These are phyloP conservation scores for Echium plantagineum DNA, from an alignment of 257 asterid species.

Conservation along the genomic window DNA sequence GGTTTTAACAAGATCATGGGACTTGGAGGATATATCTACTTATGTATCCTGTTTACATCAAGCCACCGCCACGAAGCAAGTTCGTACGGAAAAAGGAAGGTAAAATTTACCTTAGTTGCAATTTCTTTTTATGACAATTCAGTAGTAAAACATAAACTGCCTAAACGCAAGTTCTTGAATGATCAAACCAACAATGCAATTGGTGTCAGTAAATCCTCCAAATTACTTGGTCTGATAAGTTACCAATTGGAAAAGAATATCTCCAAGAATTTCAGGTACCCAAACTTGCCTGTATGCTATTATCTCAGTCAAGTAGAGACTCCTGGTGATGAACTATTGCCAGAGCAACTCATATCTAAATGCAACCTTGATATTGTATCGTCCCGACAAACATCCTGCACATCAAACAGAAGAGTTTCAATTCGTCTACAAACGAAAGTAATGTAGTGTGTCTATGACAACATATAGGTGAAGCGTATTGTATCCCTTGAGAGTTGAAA, in stretches of 20 bases:
- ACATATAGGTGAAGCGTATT: not conserved
- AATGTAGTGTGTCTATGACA: not conserved
- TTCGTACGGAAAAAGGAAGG: too few relatives aligned
- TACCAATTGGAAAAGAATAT: slow-evolving; percentile 22
- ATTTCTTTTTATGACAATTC: not conserved
- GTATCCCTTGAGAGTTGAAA: slow-evolving; percentile 3
- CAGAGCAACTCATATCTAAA: slow-evolving; percentile 59
- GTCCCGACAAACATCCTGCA: slow-evolving; percentile 70
- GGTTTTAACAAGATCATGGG: not conserved
- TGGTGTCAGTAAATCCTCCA: slow-evolving; percentile 21
- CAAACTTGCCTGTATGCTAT: slow-evolving; percentile 4
- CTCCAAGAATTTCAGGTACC: slow-evolving; percentile 24
- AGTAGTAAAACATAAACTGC: not conserved
- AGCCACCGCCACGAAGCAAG: too few relatives aligned
- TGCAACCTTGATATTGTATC: slow-evolving; percentile 60
- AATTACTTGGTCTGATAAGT: slow-evolving; percentile 14
- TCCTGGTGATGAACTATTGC: slow-evolving; percentile 71
- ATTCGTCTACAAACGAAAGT: not conserved
- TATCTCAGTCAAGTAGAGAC: slow-evolving; percentile 42
- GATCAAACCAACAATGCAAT: not conserved
- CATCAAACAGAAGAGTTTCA: not conserved
- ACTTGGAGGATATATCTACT: not conserved
- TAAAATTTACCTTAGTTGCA: too few relatives aligned
- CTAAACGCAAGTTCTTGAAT: not conserved
- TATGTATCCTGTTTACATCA: not conserved